Conservation (phyloP, 139 green algal genomes). For the Micractinium conductrix region DNA sequence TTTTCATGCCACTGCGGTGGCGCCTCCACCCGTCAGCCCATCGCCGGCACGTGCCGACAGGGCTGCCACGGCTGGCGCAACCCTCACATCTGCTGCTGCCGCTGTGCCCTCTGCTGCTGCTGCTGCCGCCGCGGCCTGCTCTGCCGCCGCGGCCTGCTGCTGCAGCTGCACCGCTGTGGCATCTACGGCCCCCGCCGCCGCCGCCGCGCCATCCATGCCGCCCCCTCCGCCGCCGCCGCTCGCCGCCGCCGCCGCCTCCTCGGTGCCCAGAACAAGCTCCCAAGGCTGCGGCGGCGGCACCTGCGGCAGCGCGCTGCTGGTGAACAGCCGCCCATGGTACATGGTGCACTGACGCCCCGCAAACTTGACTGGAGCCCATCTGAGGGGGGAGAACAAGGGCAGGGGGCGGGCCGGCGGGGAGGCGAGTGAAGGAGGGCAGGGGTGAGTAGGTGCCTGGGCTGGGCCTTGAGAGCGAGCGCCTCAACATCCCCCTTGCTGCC, state of each 20-base stretch:
- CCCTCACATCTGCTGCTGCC: background rate
- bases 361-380: slow-evolving; percentile 17
- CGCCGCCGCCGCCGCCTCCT: background rate
- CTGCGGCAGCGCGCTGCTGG: background rate
- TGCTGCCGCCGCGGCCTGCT: background rate
- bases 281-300: background rate
- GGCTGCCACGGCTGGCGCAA: background rate
- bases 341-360: slow-evolving; percentile 8
- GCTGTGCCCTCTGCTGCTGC: background rate
- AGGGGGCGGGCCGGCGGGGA: background rate
- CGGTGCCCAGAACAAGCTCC: background rate
- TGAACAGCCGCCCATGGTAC: slow-evolving; percentile 13
- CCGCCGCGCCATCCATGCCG: background rate
- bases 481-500: background rate
- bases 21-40: too few relatives aligned
- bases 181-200: background rate
- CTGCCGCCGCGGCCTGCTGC: background rate
- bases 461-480: too few relatives aligned
- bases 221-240: background rate
- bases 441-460: too few relatives aligned
- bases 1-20: background rate
- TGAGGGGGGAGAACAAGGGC: background rate
- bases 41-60: background rate
- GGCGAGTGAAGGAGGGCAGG: background rate
- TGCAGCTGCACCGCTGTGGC: background rate